phyloP scores from a whole-genome alignment of 2,329 filamentous ascomycete species.

The Xylaria sp. region DNA sequence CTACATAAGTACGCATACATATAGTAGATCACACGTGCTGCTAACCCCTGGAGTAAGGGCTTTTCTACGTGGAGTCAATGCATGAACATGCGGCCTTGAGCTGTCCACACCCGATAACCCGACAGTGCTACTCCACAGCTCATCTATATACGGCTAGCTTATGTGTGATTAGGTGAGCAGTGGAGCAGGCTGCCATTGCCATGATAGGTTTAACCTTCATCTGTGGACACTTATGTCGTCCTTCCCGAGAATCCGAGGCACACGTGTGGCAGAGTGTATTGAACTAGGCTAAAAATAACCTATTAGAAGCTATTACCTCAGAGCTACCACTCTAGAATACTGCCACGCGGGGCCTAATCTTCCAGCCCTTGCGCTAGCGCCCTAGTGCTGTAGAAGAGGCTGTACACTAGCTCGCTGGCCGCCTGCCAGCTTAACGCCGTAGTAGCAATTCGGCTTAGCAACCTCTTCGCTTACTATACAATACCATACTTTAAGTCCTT shows the following conservation, averaged over 20 bases:
- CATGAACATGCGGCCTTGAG: not conserved
- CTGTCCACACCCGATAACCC: no score
- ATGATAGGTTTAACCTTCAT: not conserved
- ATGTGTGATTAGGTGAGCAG: not conserved
- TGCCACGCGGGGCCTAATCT: not conserved
- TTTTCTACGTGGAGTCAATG: not conserved
- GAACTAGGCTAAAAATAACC: not conserved
- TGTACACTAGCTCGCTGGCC: not conserved
- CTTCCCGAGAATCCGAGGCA: not conserved
- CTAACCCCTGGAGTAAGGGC: not conserved
- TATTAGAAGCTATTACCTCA: not conserved
- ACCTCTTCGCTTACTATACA: slow-evolving; percentile 8
- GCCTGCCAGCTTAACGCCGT: not conserved
- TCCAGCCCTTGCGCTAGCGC: not conserved
- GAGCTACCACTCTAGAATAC: not conserved
- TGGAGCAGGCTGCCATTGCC: not conserved
- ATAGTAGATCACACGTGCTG: no score
- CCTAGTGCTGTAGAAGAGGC: not conserved
- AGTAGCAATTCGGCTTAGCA: not conserved
- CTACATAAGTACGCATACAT: not conserved
- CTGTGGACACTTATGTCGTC: not conserved
- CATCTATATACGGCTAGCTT: not conserved
- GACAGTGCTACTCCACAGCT: not conserved
- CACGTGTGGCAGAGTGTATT: not conserved
- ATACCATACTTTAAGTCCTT: slow-evolving; percentile 4